These are phyloP conservation scores for Magnolia officinalis DNA, from an alignment of 164 flowering plant species.

Conservation along the genomic window DNA sequence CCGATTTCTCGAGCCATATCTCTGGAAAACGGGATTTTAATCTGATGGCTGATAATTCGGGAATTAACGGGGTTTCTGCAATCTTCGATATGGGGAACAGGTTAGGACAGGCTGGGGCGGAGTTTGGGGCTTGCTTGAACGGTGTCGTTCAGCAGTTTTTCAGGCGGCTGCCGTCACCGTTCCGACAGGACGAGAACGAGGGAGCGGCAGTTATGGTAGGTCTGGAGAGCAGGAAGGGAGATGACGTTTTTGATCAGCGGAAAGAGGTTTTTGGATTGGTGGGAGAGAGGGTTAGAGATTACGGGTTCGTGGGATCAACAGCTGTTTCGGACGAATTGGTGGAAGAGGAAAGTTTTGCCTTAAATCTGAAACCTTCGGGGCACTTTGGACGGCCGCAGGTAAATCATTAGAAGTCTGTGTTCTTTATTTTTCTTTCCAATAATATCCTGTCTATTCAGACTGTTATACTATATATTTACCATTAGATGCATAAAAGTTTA, in stretches of 20 bases:
- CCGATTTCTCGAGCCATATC: constrained; percentile 49
- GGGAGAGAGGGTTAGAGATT: constrained; percentile 43
- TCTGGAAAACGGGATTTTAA: constrained; percentile 43
- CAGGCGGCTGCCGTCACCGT: constrained; percentile 62
- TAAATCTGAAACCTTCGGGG: constrained; percentile 38
- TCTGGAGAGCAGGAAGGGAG: constrained; percentile 25
- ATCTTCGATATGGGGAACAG: constrained; percentile 77
- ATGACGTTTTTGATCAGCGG: constrained; percentile 24
- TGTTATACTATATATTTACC: too few species aligned
- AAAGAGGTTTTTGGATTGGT: constrained; percentile 41
- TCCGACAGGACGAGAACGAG: constrained; percentile 47
- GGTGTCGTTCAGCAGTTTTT: constrained; percentile 80
- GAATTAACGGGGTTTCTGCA: constrained; percentile 64
- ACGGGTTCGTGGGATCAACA: constrained; percentile 42
- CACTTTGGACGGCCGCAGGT: constrained; percentile 51
- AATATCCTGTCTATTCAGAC: not conserved
- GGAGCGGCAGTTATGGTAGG: constrained; percentile 27
- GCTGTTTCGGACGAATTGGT: constrained; percentile 20
- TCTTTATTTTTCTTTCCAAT: not conserved
- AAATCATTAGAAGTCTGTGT: constrained; percentile 1
- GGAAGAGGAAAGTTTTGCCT: constrained; percentile 51
- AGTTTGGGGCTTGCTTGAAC: constrained; percentile 71
- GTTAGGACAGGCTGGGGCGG: constrained; percentile 88
- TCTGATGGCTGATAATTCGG: constrained; percentile 30
- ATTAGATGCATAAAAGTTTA: too few species aligned